A percentile compares a stretch with the other conserved stretches of the same genome.
These are phyloP conservation scores for Penicillium waksmanii DNA, from an alignment of 495 filamentous ascomycete species.

Conservation along the genomic window DNA sequence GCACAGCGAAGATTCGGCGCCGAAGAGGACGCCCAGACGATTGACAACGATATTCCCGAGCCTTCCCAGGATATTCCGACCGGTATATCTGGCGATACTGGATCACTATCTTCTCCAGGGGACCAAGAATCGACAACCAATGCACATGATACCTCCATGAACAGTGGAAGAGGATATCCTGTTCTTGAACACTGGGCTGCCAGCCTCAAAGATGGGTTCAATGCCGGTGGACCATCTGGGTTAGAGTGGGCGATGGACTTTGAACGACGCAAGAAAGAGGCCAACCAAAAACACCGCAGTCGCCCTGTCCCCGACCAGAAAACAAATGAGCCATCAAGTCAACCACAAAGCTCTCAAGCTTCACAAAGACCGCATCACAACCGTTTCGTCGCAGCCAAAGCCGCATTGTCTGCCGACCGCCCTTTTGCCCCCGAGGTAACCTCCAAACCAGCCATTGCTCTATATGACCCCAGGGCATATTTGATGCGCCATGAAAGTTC, in stretches of 20 bases:
- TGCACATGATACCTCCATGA: constrained; percentile 10
- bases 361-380: constrained; percentile 40
- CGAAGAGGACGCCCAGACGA: background rate
- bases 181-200: constrained; percentile 48
- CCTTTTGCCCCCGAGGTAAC: background rate
- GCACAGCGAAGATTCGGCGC: constrained; percentile 10
- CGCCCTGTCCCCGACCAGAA: constrained; percentile 10
- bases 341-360: constrained; percentile 5
- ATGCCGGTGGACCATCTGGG: constrained; percentile 19
- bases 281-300: constrained; percentile 33
- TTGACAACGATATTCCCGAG: background rate
- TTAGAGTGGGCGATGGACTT: constrained; percentile 47
- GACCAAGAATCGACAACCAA: background rate
- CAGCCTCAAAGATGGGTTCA: constrained; percentile 33
- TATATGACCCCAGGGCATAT: constrained; percentile 43
- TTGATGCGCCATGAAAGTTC: constrained; percentile 34
- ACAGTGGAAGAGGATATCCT: constrained; percentile 36
- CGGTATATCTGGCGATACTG: background rate
- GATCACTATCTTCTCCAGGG: constrained; percentile 10
- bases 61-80: background rate
- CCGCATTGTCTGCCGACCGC: constrained; percentile 30
- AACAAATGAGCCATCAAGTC: constrained; percentile 1
- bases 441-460: constrained; percentile 12
- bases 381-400: constrained; percentile 44
- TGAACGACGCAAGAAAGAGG: constrained; percentile 46